Conservation (phyloP, 2,329 filamentous ascomycete genomes). For the Parastagonospora nodorum region DNA sequence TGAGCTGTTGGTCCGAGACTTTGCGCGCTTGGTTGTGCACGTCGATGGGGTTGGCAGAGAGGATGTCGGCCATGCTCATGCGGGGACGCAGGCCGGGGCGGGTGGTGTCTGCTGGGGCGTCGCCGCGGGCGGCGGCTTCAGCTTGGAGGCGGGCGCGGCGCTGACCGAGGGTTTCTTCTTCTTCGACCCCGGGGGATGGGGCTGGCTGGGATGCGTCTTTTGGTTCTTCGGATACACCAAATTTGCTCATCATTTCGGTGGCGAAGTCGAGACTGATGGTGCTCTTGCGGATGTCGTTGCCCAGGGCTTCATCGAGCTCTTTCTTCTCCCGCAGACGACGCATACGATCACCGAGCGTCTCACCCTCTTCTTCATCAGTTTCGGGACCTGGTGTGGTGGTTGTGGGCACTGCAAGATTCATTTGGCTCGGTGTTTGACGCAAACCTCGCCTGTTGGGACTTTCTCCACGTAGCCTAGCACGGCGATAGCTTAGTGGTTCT, state of each 20-base stretch:
- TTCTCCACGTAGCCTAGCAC: constrained; percentile 73
- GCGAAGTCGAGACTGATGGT: constrained; percentile 71
- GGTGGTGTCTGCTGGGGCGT: constrained; percentile 21
- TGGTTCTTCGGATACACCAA: constrained; percentile 34
- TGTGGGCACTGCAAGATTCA: constrained; percentile 32
- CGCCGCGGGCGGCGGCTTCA: constrained; percentile 62
- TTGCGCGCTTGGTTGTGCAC: constrained; percentile 40
- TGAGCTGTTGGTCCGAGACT: constrained; percentile 41
- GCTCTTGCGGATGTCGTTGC: constrained; percentile 46
- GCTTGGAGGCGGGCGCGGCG: constrained; percentile 75
- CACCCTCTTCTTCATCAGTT: constrained; percentile 54
- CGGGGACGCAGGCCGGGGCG: constrained; percentile 48
- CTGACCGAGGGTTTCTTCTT: constrained; percentile 80
- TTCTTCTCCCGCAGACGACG: constrained; percentile 67
- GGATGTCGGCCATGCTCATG: constrained; percentile 66
- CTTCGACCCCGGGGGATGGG: constrained; percentile 47
- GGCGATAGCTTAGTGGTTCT: constrained; percentile 80
- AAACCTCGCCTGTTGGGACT: constrained; percentile 43
- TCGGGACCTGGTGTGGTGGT: constrained; percentile 34
- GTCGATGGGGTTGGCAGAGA: constrained; percentile 59
- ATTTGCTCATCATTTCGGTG: constrained; percentile 65
- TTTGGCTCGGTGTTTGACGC: constrained; percentile 31
- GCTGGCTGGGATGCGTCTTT: constrained; percentile 35
- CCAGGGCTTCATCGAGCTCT: constrained; percentile 51
- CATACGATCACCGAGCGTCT: constrained; percentile 70